A percentile compares a stretch with the other conserved stretches of the same genome.
Evolutionary conservation across 2,329 filamentous ascomycete genomes (phyloP).

Genomic region (Chrysosporium keratinophilum): DNA sequence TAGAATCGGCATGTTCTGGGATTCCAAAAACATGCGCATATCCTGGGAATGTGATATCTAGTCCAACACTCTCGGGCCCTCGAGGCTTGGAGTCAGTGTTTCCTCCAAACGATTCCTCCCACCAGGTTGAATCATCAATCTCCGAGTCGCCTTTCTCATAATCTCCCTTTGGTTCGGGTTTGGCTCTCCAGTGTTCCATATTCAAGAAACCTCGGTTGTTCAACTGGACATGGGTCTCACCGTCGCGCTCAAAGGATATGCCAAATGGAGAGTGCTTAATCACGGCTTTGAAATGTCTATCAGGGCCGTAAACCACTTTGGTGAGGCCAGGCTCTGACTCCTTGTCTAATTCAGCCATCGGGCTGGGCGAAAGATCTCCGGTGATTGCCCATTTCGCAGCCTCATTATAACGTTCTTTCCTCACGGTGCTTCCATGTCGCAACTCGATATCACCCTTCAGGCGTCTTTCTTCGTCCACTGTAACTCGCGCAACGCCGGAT

Average conservation of each 20-base stretch:
- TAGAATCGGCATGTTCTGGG: slow-evolving; percentile 77
- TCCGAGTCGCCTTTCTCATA: slow-evolving; percentile 32
- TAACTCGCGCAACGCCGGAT: slow-evolving; percentile 77
- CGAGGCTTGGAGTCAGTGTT: slow-evolving; percentile 93
- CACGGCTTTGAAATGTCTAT: slow-evolving; percentile 65
- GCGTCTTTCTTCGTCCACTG: slow-evolving; percentile 82
- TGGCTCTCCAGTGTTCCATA: slow-evolving; percentile 87
- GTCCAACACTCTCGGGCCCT: slow-evolving; percentile 79
- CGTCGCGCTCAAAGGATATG: slow-evolving; percentile 78
- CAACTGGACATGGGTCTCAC: slow-evolving; percentile 69
- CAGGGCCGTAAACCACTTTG: slow-evolving; percentile 65
- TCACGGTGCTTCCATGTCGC: slow-evolving; percentile 67
- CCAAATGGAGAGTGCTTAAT: slow-evolving; percentile 74
- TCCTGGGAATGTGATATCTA: slow-evolving; percentile 85
- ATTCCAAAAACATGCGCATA: slow-evolving; percentile 92
- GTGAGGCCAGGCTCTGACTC: slow-evolving; percentile 59
- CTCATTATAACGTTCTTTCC: slow-evolving; percentile 93
- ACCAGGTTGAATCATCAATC: slow-evolving; percentile 85
- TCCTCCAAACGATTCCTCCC: slow-evolving; percentile 92
- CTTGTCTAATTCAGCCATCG: slow-evolving; percentile 56
- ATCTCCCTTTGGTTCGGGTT: slow-evolving; percentile 52
- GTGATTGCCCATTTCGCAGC: slow-evolving; percentile 77
- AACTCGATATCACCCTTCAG: slow-evolving; percentile 81
- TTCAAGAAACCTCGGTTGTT: slow-evolving; percentile 88
- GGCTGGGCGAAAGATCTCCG: slow-evolving; percentile 64